phyloP scores from a whole-genome alignment of 2,329 filamentous ascomycete species.

The Fusarium floridanum region DNA sequence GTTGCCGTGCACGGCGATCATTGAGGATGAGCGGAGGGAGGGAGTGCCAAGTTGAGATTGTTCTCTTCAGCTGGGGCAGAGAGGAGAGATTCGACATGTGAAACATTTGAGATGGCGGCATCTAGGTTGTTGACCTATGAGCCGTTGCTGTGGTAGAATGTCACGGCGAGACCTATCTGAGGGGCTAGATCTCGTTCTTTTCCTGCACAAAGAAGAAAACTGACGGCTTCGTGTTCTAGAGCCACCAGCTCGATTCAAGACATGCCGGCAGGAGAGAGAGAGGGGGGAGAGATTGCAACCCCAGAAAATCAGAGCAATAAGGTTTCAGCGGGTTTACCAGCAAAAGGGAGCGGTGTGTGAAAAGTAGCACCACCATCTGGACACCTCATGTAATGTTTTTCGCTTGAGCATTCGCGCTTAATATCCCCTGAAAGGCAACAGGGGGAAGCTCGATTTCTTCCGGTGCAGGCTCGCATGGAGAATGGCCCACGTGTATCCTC shows the following conservation, averaged over 20 bases:
- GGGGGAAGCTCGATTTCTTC: constrained; percentile 1
- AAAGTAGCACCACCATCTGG: constrained; percentile 9
- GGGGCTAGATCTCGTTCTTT: neutral
- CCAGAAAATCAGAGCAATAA: constrained; percentile 16
- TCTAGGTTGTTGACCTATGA: constrained; percentile 14
- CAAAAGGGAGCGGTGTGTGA: constrained; percentile 29
- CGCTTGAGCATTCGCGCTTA: neutral
- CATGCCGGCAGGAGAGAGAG: neutral
- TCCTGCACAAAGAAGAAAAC: neutral
- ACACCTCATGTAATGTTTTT: neutral
- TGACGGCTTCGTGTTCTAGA: constrained; percentile 7
- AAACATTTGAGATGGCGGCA: constrained; percentile 25
- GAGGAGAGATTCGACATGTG: constrained; percentile 19
- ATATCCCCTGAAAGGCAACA: neutral
- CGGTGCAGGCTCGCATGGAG: constrained; percentile 21
- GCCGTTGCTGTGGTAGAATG: constrained; percentile 24
- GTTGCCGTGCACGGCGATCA: constrained; percentile 10
- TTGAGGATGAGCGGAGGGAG: constrained; percentile 2
- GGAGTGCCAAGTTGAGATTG: neutral
- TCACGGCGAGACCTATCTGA: constrained; percentile 2
- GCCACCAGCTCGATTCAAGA: constrained; percentile 8
- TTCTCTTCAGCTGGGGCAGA: constrained; percentile 2
- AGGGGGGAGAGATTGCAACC: constrained; percentile 9
- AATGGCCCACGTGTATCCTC: constrained; percentile 22
- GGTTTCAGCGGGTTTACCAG: constrained; percentile 11